Percentiles rank a stretch among this genome's conserved stretches.
These are phyloP conservation scores for Canariomyces notabilis DNA, from an alignment of 2,329 filamentous ascomycete species.

Conservation along the genomic window DNA sequence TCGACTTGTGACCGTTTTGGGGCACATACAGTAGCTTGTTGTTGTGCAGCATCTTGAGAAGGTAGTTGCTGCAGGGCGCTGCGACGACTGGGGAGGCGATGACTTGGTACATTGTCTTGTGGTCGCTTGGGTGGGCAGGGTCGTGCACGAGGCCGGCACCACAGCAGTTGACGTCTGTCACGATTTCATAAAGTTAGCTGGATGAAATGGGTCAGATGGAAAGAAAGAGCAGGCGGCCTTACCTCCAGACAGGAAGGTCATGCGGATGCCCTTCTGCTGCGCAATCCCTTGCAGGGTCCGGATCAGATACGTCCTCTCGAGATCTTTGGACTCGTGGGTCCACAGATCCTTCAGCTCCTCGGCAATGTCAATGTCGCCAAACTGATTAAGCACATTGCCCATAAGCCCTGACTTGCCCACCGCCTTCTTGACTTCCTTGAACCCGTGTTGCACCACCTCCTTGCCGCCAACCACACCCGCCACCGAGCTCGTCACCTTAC, in stretches of 20 bases:
- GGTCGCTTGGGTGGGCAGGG: slow-evolving; percentile 81
- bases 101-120: slow-evolving; percentile 99
- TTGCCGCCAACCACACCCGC: slow-evolving; percentile 95
- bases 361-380: slow-evolving; percentile 89
- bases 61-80: slow-evolving; percentile 75
- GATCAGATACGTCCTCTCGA: slow-evolving; percentile 94
- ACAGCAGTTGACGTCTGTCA: slow-evolving; percentile 73
- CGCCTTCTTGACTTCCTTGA: slow-evolving; percentile 91
- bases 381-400: slow-evolving; percentile 92
- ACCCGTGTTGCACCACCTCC: slow-evolving; percentile 85
- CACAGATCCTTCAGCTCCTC: slow-evolving; percentile 95
- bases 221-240: slow-evolving; percentile 27
- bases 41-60: slow-evolving; percentile 92
- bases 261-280: slow-evolving; percentile 89
- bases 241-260: slow-evolving; percentile 94
- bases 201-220: not conserved
- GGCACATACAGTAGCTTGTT: slow-evolving; percentile 90
- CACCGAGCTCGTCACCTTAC: slow-evolving; percentile 90
- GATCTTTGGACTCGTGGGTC: slow-evolving; percentile 97
- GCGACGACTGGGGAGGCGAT: slow-evolving; percentile 92
- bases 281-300: slow-evolving; percentile 92
- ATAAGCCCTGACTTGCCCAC: slow-evolving; percentile 94
- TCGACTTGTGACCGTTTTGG: slow-evolving; percentile 73
- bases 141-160: slow-evolving; percentile 94
- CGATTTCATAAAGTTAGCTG: not conserved